Base-by-base conservation (phyloP, 805 yeast genomes). In the Pichia gijzeniarum region DNA sequence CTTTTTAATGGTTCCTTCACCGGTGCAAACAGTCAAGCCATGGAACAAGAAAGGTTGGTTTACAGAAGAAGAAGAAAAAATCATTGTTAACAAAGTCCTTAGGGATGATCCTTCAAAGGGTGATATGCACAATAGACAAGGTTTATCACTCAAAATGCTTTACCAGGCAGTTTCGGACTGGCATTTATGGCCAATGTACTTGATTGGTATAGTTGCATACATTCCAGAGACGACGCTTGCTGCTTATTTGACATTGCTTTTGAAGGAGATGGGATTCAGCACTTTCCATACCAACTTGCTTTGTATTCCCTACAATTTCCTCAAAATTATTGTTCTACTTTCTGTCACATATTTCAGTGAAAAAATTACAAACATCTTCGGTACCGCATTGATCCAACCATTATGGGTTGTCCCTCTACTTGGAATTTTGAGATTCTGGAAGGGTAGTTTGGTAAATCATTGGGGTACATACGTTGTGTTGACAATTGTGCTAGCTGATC, bases 81-180 rank as follows among this genome's bases (percentile, higher is more conserved):
- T 80, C 45, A 64, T 78, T 27, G 82, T 77, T 41, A 79, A 79
- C 56, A 66, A 78, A 48, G 69, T 80, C 2, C 59, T 80, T 42
- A 63, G 84, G 52, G 85, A 80, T 56, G 86, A 80, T 54, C 85
- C 85, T 19, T 54, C 71, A 10, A 74, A 74, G 64, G 83, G 84
- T 20, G 82, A 77, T 49, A 77, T 79, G 84, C 69, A 79, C 56
- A 79, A 80, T 55, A 67, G 82, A 56, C 74, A 75, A 52, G 78
- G 80, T 5, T 57, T 80, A 17, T 58, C 70, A 3, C 50, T 64
- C 5, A 65, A 57, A 38, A 68, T 64, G 58, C 50, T 80, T 16
- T 57, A 63, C 52, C 53, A 61, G 18, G 62, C 77, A 3, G 41
- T 77, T 12, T 36, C 52, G 1, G 85, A 80, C 55, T 76, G 66